phyloP scores from a whole-genome alignment of 345 rosid species.

The Melaleuca alternifolia region DNA sequence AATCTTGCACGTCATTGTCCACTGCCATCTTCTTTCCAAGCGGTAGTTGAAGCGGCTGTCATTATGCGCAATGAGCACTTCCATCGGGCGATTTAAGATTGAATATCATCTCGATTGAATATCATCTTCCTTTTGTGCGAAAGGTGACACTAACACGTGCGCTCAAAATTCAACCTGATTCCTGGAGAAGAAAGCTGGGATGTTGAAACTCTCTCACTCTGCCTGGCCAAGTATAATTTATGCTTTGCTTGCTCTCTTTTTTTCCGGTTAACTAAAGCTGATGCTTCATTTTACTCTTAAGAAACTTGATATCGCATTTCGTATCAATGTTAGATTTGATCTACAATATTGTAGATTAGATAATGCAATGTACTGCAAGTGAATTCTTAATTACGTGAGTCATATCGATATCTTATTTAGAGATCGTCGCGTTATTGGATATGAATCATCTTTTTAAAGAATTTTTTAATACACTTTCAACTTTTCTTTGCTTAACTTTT shows the following conservation, averaged over 20 bases:
- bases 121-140: not conserved
- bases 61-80: not conserved
- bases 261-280: not conserved
- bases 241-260: not conserved
- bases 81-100: not conserved
- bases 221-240: not conserved
- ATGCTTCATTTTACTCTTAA: not conserved
- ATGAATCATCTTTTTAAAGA: not conserved
- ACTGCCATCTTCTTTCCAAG: not conserved
- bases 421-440: not conserved
- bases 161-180: not conserved
- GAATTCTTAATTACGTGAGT: not conserved
- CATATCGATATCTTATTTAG: not conserved
- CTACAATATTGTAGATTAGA: not conserved
- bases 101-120: not conserved
- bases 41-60: not conserved
- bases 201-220: not conserved
- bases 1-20: not conserved
- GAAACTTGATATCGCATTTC: not conserved
- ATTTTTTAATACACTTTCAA: not conserved
- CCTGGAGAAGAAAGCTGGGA: not conserved
- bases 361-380: not conserved
- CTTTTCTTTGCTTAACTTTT: not conserved
- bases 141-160: not conserved
- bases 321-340: not conserved